Conservation (phyloP, 2,329 filamentous ascomycete genomes). For the Paecilomyces fulvus region DNA sequence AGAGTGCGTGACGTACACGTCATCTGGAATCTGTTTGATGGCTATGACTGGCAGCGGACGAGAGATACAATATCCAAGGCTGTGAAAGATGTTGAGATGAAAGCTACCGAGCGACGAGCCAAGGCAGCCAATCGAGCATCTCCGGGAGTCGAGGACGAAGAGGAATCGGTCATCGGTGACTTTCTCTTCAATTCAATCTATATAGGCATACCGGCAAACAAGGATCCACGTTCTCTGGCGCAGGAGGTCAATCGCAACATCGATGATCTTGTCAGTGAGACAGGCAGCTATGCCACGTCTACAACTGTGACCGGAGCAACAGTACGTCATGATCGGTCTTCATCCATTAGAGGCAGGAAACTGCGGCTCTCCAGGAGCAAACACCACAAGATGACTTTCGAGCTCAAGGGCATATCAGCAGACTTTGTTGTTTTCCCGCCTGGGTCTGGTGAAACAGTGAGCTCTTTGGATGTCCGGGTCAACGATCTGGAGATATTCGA, state of each 20-base stretch:
- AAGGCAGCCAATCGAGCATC: slow-evolving; percentile 49
- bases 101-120: slow-evolving; percentile 65
- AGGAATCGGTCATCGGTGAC: slow-evolving; percentile 82
- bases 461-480: slow-evolving; percentile 75
- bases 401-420: slow-evolving; percentile 73
- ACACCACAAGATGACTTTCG: slow-evolving; percentile 91
- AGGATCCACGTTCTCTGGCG: slow-evolving; percentile 73
- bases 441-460: slow-evolving; percentile 70
- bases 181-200: slow-evolving; percentile 99
- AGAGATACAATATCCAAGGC: slow-evolving; percentile 78
- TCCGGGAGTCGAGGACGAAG: slow-evolving; percentile 53
- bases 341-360: slow-evolving; percentile 42
- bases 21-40: slow-evolving; percentile 97
- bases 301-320: slow-evolving; percentile 43
- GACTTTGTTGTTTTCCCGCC: slow-evolving; percentile 77
- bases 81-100: slow-evolving; percentile 77
- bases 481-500: slow-evolving; percentile 85
- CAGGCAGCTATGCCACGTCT: slow-evolving; percentile 76
- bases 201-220: slow-evolving; percentile 80
- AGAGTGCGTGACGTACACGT: slow-evolving; percentile 79
- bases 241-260: slow-evolving; percentile 81
- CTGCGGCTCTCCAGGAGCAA: slow-evolving; percentile 76
- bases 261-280: slow-evolving; percentile 79
- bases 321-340: slow-evolving; percentile 25
- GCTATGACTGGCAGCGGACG: slow-evolving; percentile 90